A percentile compares a stretch with the other conserved stretches of the same genome.
Evolutionary conservation across 2,329 filamentous ascomycete genomes (phyloP).

Genomic region (Cytospora leucostoma): DNA sequence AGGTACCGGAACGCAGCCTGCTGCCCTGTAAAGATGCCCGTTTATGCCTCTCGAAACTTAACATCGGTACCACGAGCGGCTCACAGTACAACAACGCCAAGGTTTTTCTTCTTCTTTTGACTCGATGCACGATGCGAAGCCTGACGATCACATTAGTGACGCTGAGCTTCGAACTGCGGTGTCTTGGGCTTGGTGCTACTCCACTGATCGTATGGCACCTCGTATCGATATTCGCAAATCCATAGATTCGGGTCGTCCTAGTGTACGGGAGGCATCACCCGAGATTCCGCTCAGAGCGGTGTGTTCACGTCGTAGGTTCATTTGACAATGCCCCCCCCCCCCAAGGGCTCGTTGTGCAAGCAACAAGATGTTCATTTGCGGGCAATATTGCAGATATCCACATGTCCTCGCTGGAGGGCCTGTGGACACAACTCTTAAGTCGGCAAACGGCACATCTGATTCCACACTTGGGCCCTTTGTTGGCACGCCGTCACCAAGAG

Average conservation of each 20-base stretch:
- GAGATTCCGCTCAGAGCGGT: not conserved
- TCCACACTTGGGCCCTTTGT: not conserved
- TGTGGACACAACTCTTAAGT: not conserved
- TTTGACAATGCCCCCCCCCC: not conserved
- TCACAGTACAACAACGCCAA: not conserved
- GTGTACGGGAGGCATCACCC: not conserved
- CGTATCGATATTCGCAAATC: not conserved
- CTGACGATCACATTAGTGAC: not conserved
- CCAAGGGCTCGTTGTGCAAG: not conserved
- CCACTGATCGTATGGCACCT: not conserved
- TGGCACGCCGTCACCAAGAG: not conserved
- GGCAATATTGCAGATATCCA: slow-evolving; percentile 1
- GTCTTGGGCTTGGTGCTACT: not conserved
- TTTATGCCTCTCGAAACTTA: not conserved
- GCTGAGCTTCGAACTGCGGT: not conserved
- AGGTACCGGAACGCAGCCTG: not conserved
- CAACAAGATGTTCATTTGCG: slow-evolving; percentile 4
- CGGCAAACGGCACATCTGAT: not conserved
- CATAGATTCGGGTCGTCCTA: not conserved
- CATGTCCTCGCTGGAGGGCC: not conserved
- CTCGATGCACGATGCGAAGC: not conserved
- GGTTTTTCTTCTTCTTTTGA: too few relatives aligned
- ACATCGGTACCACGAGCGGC: not conserved
- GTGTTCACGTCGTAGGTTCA: not conserved
- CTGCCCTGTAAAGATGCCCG: not conserved